Evolutionary conservation across 75 land plant genomes (phyloP).

Genomic region (Chamaecyparis obtusa): DNA sequence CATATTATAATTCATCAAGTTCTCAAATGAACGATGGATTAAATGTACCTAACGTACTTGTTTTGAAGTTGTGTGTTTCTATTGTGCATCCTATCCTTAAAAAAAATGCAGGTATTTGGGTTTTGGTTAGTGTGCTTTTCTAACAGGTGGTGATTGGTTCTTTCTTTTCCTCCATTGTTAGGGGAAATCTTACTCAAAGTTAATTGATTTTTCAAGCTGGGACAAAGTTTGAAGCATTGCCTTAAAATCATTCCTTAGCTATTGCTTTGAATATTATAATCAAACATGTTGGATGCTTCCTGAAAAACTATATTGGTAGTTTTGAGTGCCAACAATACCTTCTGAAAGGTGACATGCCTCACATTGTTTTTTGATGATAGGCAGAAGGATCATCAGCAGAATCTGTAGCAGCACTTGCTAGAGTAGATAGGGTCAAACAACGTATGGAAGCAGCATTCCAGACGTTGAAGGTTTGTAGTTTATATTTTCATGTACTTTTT

Average conservation of each 20-base stretch:
- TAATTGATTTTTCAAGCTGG: neutral
- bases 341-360: neutral
- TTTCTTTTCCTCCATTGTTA: neutral
- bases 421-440: conserved; percentile 86
- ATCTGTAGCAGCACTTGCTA: conserved; percentile 86
- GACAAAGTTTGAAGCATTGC: neutral
- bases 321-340: neutral
- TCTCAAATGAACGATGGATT: no score
- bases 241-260: neutral
- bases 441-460: conserved; percentile 98
- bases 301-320: neutral
- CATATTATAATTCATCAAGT: no score
- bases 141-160: no score
- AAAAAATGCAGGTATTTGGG: no score
- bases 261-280: neutral
- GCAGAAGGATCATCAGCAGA: conserved; percentile 96
- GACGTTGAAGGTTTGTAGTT: conserved; percentile 71
- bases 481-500: neutral
- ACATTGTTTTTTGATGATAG: conserved; percentile 32
- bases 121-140: no score
- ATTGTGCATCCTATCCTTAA: no score
- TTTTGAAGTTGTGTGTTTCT: no score
- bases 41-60: no score
- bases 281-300: neutral
- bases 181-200: neutral